Conservation (phyloP, 768 basidiomycete species). For the Phlegmacium glaucopus region DNA sequence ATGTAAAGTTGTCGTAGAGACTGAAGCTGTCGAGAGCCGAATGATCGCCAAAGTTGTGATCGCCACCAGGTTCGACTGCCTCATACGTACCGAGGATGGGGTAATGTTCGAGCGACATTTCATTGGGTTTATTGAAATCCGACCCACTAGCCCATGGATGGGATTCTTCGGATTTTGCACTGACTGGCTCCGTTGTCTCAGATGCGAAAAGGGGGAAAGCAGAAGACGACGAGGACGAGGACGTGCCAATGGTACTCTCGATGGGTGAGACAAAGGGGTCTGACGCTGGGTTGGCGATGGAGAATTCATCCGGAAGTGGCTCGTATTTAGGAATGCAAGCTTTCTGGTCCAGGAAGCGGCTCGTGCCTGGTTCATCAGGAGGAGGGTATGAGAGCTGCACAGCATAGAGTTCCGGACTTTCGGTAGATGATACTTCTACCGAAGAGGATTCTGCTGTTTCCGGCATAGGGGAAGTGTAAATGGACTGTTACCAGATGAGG, state of each 20-base stretch:
- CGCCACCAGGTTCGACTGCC: slow-evolving; percentile 13
- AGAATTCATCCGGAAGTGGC: slow-evolving; percentile 19
- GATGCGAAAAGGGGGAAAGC: slow-evolving; percentile 18
- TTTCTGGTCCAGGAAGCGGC: slow-evolving; percentile 22
- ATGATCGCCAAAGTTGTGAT: slow-evolving; percentile 17
- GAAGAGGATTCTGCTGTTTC: slow-evolving; percentile 31
- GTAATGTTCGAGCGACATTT: slow-evolving; percentile 16
- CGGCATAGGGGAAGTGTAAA: slow-evolving; percentile 39
- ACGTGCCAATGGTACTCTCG: slow-evolving; percentile 23
- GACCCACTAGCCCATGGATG: slow-evolving; percentile 7
- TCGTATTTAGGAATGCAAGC: slow-evolving; percentile 23
- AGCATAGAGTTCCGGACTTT: slow-evolving; percentile 25
- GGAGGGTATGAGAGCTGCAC: slow-evolving; percentile 25
- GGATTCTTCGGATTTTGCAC: slow-evolving; percentile 5
- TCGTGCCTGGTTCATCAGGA: slow-evolving; percentile 15
- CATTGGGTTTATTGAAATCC: slow-evolving; percentile 14
- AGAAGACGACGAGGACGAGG: slow-evolving; percentile 21
- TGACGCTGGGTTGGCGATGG: slow-evolving; percentile 14
- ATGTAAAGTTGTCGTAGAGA: slow-evolving; percentile 25
- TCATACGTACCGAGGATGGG: slow-evolving; percentile 19
- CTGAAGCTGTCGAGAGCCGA: slow-evolving; percentile 21
- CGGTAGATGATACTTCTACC: slow-evolving; percentile 20
- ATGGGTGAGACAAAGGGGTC: slow-evolving; percentile 32
- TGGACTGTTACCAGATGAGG: slow-evolving; percentile 32
- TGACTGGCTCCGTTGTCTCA: slow-evolving; percentile 1